A percentile compares a stretch with the other conserved stretches of the same genome.
Evolutionary conservation across 805 yeast genomes (phyloP).

Genomic region (Kodamaea fukazawae): DNA sequence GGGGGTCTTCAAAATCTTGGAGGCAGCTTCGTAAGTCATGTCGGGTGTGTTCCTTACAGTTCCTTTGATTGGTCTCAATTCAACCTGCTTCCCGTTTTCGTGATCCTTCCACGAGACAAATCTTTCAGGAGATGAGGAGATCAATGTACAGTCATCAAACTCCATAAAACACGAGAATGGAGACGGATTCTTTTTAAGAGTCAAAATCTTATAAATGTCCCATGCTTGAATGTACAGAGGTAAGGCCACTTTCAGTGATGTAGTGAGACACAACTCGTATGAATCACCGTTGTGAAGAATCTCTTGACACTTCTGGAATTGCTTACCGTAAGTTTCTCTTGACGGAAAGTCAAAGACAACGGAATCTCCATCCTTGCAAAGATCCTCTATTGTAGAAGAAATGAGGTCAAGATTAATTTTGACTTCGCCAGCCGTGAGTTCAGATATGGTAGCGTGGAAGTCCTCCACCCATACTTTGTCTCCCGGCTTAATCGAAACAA

Average conservation of each 20-base stretch:
- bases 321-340: slow-evolving; percentile 48
- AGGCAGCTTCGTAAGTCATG: slow-evolving; percentile 58
- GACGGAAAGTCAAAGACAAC: slow-evolving; percentile 48
- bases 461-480: slow-evolving; percentile 34
- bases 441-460: slow-evolving; percentile 12
- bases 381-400: slow-evolving; percentile 23
- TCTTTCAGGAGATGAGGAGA: slow-evolving; percentile 94
- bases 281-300: slow-evolving; percentile 79
- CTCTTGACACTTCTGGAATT: slow-evolving; percentile 64
- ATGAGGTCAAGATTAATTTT: slow-evolving; percentile 19
- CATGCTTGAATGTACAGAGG: slow-evolving; percentile 57
- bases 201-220: slow-evolving; percentile 74
- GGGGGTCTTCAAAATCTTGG: slow-evolving; percentile 66
- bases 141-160: slow-evolving; percentile 59
- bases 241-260: slow-evolving; percentile 59
- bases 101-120: slow-evolving; percentile 69
- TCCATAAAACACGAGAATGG: slow-evolving; percentile 85
- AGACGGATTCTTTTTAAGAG: slow-evolving; percentile 71
- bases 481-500: slow-evolving; percentile 47
- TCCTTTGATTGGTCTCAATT: slow-evolving; percentile 94
- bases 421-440: slow-evolving; percentile 1
- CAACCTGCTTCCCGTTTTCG: slow-evolving; percentile 44
- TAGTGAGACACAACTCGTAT: slow-evolving; percentile 88
- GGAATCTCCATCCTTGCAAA: slow-evolving; percentile 20
- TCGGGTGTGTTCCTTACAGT: slow-evolving; percentile 70